Percentiles rank a stretch among this genome's conserved stretches.
These are phyloP conservation scores for Pleurostoma richardsiae DNA, from an alignment of 2,329 filamentous ascomycete genomes.

Conservation along the genomic window DNA sequence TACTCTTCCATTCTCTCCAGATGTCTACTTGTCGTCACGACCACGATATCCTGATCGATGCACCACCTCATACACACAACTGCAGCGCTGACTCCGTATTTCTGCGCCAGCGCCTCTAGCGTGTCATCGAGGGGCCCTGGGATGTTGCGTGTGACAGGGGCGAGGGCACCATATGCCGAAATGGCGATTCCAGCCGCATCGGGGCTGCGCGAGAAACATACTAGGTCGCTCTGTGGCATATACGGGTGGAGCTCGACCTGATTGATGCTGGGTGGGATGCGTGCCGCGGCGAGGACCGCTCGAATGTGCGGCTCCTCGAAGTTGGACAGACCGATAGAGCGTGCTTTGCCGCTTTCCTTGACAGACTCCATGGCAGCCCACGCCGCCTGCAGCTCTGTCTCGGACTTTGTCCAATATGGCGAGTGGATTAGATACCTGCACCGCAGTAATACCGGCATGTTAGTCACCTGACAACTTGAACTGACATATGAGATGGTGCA, in stretches of 20 bases:
- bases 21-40: neutral
- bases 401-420: conserved; percentile 1
- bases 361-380: conserved; percentile 57
- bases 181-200: conserved; percentile 37
- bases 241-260: conserved; percentile 75
- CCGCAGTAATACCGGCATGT: conserved; percentile 7
- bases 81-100: neutral
- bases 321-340: conserved; percentile 71
- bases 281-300: conserved; percentile 47
- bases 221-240: conserved; percentile 28
- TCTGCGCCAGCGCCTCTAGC: neutral
- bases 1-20: neutral
- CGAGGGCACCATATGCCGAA: conserved; percentile 51
- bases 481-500: neutral
- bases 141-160: neutral
- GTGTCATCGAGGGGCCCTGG: neutral
- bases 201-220: neutral
- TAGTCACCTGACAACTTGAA: neutral
- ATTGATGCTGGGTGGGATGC: conserved; percentile 59
- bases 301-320: conserved; percentile 51
- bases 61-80: neutral
- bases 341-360: conserved; percentile 55
- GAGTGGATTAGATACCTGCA: conserved; percentile 21
- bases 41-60: neutral
- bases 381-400: conserved; percentile 44